phyloP scores from a whole-genome alignment of 306 rosid genomes.

The Quercus rubra region DNA sequence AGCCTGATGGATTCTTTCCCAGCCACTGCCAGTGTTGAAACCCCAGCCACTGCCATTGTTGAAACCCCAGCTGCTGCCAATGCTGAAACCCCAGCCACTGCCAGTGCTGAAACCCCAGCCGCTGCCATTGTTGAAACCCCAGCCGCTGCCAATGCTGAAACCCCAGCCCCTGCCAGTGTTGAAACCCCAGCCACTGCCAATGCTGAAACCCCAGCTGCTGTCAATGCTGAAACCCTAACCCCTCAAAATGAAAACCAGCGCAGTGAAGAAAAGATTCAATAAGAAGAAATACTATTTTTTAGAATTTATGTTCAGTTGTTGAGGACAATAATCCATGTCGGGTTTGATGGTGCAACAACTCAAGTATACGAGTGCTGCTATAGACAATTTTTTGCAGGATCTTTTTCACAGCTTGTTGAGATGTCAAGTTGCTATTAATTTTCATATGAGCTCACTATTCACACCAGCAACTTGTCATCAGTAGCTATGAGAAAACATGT shows the following conservation, averaged over 20 bases:
- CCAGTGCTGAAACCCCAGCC: background rate
- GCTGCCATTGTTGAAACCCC: background rate
- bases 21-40: constrained; percentile 27
- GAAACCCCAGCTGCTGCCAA: constrained; percentile 21
- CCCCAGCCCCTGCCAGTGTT: constrained; percentile 20
- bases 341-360: constrained; percentile 28
- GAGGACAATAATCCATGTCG: constrained; percentile 39
- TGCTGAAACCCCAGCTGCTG: constrained; percentile 29
- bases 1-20: constrained; percentile 72
- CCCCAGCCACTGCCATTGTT: constrained; percentile 3
- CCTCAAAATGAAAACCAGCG: constrained; percentile 33
- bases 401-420: no score
- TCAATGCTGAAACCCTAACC: constrained; percentile 25
- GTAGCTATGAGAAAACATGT: no score
- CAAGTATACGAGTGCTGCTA: constrained; percentile 18
- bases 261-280: constrained; percentile 29
- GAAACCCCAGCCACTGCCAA: constrained; percentile 23
- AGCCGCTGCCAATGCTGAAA: background rate
- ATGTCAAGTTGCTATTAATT: no score
- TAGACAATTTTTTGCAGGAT: no score
- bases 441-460: no score
- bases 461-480: no score
- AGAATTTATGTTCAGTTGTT: constrained; percentile 24
- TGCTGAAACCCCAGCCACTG: constrained; percentile 13
- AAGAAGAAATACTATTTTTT: constrained; percentile 21